phyloP scores from a whole-genome alignment of 768 basidiomycete species.

The Boletus bicolor region DNA sequence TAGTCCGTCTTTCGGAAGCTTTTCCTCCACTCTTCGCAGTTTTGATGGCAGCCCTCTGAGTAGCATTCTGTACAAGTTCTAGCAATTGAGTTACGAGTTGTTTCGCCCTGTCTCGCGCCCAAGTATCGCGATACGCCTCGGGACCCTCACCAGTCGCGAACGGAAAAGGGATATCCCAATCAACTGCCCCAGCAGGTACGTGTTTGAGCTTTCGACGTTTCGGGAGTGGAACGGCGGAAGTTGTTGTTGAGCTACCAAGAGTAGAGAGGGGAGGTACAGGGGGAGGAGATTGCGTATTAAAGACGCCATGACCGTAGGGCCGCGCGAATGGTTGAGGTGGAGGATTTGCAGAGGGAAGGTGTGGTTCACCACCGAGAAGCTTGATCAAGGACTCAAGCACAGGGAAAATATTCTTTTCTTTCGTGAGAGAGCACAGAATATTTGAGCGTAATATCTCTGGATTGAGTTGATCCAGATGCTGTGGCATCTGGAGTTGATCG shows the following conservation, averaged over 20 bases:
- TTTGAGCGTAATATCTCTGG: conserved; percentile 49
- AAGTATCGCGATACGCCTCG: conserved; percentile 55
- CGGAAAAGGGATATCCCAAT: conserved; percentile 84
- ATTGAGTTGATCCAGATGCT: conserved; percentile 34
- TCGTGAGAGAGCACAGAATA: conserved; percentile 54
- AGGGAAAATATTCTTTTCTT: conserved; percentile 65
- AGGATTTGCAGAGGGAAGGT: conserved; percentile 1
- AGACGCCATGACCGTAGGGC: conserved; percentile 18
- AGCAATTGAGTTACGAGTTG: conserved; percentile 61
- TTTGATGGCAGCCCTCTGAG: conserved; percentile 58
- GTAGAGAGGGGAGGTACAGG: background rate
- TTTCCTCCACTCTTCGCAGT: conserved; percentile 21
- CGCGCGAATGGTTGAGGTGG: conserved; percentile 14
- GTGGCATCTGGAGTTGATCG: conserved; percentile 4
- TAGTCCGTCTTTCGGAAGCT: conserved; percentile 24
- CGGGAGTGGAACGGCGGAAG: conserved; percentile 21
- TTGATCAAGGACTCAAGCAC: conserved; percentile 61
- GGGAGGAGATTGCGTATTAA: background rate
- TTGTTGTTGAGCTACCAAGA: background rate
- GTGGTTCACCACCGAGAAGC: conserved; percentile 44
- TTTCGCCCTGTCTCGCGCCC: conserved; percentile 63
- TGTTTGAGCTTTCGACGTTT: conserved; percentile 63
- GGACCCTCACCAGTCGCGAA: conserved; percentile 72
- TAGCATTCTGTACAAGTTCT: conserved; percentile 56
- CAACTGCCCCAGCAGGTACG: conserved; percentile 76